Percentiles rank a stretch among this genome's conserved stretches.
phyloP scores from a whole-genome alignment of 805 yeast species.

The Metschnikowia kunwiensis region DNA sequence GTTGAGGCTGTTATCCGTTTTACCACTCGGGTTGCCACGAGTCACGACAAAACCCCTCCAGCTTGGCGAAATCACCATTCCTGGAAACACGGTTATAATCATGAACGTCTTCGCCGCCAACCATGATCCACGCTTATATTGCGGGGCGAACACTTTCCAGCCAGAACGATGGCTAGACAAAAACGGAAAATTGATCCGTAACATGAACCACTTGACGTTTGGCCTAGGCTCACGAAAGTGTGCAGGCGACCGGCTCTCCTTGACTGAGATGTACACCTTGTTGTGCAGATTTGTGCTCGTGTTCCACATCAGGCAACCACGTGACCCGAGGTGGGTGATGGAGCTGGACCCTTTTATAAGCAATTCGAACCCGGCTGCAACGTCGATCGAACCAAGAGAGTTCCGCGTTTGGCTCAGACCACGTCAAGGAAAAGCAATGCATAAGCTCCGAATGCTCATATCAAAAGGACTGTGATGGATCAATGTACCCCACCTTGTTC shows the following conservation, averaged over 20 bases:
- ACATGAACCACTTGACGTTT: slow-evolving; percentile 49
- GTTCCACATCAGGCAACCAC: slow-evolving; percentile 48
- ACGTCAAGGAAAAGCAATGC: slow-evolving; percentile 8
- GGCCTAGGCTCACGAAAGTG: slow-evolving; percentile 77
- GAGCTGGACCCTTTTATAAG: slow-evolving; percentile 48
- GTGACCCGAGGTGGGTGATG: slow-evolving; percentile 31
- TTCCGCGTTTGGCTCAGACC: slow-evolving; percentile 26
- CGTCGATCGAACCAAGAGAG: slow-evolving; percentile 58
- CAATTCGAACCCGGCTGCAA: slow-evolving; percentile 53
- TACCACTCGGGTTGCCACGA: slow-evolving; percentile 67
- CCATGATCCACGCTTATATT: slow-evolving; percentile 50
- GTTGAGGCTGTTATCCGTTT: slow-evolving; percentile 57
- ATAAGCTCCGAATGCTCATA: slow-evolving; percentile 2
- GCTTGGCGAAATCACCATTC: slow-evolving; percentile 44
- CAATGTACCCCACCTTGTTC: slow-evolving; percentile 54
- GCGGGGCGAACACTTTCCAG: slow-evolving; percentile 43
- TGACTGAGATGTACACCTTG: slow-evolving; percentile 60
- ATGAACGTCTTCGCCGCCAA: slow-evolving; percentile 73
- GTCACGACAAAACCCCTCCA: slow-evolving; percentile 50
- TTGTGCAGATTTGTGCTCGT: slow-evolving; percentile 50
- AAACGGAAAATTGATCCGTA: slow-evolving; percentile 16
- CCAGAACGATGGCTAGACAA: slow-evolving; percentile 53
- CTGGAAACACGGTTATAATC: slow-evolving; percentile 51
- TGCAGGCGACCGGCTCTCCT: slow-evolving; percentile 63
- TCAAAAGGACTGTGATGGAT: slow-evolving; percentile 37